phyloP scores from a whole-genome alignment of 345 rosid species.

The Aquilaria sinensis region DNA sequence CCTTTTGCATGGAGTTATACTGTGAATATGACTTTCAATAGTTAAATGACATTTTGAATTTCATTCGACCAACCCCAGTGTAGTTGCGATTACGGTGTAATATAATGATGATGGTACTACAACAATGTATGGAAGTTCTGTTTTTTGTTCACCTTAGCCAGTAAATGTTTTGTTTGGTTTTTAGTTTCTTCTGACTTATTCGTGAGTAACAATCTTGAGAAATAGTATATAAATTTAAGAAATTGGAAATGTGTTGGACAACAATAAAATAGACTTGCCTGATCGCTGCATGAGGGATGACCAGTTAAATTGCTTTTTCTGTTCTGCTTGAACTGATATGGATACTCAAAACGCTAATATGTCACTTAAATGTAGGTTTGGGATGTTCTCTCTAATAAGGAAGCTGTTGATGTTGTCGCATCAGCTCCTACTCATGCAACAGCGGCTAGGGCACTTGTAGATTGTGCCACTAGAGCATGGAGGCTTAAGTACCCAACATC shows the following conservation, averaged over 20 bases:
- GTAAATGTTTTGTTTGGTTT: background rate
- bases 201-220: background rate
- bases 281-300: background rate
- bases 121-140: too few species aligned
- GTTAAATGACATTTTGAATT: too few species aligned
- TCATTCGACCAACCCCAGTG: too few species aligned
- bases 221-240: too few species aligned
- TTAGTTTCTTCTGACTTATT: background rate
- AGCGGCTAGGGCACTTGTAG: constrained; percentile 92
- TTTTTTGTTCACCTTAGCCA: constrained; percentile 1
- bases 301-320: background rate
- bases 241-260: background rate
- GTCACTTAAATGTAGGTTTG: constrained; percentile 48
- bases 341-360: constrained; percentile 1
- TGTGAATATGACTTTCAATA: too few species aligned
- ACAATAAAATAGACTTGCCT: background rate
- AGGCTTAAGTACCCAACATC: constrained; percentile 93
- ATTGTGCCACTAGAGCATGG: constrained; percentile 90
- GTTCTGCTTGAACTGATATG: background rate
- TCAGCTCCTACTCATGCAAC: constrained; percentile 73
- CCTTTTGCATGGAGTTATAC: too few species aligned
- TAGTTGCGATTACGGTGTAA: too few species aligned
- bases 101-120: too few species aligned
- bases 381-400: constrained; percentile 95
- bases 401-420: constrained; percentile 80